phyloP scores from a whole-genome alignment of 257 asterid genomes.

The Rhazya stricta region DNA sequence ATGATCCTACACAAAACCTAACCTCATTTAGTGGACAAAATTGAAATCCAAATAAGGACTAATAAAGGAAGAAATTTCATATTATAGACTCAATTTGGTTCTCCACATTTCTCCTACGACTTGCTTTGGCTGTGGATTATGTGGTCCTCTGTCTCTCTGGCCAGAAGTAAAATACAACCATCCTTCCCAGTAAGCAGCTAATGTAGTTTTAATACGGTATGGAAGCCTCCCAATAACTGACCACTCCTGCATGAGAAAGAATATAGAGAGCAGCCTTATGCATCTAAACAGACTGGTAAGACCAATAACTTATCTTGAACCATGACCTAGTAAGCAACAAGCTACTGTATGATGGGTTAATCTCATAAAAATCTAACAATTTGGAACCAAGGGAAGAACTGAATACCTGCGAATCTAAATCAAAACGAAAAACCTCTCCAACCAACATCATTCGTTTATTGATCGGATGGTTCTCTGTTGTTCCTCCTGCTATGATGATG shows the following conservation, averaged over 20 bases:
- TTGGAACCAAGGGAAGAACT: neutral
- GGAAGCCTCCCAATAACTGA: slow-evolving; percentile 66
- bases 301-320: too few relatives aligned
- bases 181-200: slow-evolving; percentile 62
- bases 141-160: slow-evolving; percentile 74
- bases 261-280: slow-evolving; percentile 5
- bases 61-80: neutral
- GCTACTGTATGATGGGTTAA: too few relatives aligned
- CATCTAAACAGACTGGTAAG: neutral
- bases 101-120: slow-evolving; percentile 76
- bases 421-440: slow-evolving; percentile 61
- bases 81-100: slow-evolving; percentile 42
- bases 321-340: too few relatives aligned
- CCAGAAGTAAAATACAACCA: slow-evolving; percentile 76
- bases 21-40: neutral
- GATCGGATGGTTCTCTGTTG: slow-evolving; percentile 66
- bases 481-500: slow-evolving; percentile 60
- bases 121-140: slow-evolving; percentile 66
- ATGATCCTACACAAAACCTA: neutral
- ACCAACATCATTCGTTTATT: slow-evolving; percentile 73
- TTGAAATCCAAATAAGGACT: neutral
- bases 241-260: slow-evolving; percentile 47
- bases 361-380: too few relatives aligned
- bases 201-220: slow-evolving; percentile 53
- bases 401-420: slow-evolving; percentile 50